Percentiles rank a stretch among this genome's conserved stretches.
These are phyloP conservation scores for Ustilago nuda DNA, from an alignment of 1,284 basidiomycete species.

Conservation along the genomic window DNA sequence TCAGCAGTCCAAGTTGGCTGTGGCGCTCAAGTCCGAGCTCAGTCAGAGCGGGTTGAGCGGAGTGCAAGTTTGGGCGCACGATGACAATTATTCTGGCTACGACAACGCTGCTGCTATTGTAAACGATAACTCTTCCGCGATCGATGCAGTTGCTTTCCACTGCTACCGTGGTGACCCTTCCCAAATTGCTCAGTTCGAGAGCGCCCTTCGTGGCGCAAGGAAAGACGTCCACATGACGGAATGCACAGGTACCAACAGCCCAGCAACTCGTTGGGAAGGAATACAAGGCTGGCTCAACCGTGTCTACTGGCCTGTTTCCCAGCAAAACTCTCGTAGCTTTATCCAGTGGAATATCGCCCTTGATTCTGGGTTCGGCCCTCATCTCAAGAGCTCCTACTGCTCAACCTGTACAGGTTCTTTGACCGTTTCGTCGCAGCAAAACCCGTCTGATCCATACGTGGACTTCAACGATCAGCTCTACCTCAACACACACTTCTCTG, in stretches of 20 bases:
- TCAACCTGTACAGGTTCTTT: constrained; percentile 45
- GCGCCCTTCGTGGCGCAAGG: constrained; percentile 13
- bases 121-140: constrained; percentile 34
- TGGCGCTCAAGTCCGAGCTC: constrained; percentile 34
- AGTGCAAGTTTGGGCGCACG: constrained; percentile 56
- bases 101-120: constrained; percentile 44
- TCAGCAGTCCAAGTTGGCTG: constrained; percentile 30
- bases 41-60: constrained; percentile 6
- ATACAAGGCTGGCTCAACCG: constrained; percentile 50
- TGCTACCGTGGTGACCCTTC: constrained; percentile 56
- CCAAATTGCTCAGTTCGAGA: constrained; percentile 31
- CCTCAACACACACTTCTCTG: constrained; percentile 45
- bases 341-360: constrained; percentile 59
- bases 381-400: constrained; percentile 44
- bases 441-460: constrained; percentile 37
- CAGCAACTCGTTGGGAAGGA: constrained; percentile 25
- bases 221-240: constrained; percentile 56
- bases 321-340: constrained; percentile 27
- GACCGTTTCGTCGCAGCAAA: constrained; percentile 27
- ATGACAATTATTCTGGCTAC: constrained; percentile 53
- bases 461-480: constrained; percentile 47
- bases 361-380: constrained; percentile 45
- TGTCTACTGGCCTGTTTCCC: constrained; percentile 51
- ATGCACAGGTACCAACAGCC: constrained; percentile 45
- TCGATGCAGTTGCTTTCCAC: constrained; percentile 60